Evolutionary conservation across 2,329 filamentous ascomycete genomes (phyloP).

Genomic region (Trichoderma oligosporum): DNA sequence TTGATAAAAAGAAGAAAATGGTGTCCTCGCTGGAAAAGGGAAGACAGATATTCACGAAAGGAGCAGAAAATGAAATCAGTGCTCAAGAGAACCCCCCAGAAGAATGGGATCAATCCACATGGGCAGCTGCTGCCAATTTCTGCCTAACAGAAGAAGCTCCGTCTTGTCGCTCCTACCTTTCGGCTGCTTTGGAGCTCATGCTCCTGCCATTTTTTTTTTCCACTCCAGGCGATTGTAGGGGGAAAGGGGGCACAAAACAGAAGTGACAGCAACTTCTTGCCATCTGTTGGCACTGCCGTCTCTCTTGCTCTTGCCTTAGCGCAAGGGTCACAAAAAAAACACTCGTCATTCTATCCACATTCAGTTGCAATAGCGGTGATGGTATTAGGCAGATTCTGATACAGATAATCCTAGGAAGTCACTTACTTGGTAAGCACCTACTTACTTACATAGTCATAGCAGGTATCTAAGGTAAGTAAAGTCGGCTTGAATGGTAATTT

Average conservation of each 20-base stretch:
- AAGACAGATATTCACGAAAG: background rate
- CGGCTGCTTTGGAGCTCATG: background rate
- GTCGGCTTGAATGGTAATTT: background rate
- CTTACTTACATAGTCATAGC: too few species aligned
- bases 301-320: background rate
- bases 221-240: background rate
- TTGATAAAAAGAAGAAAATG: background rate
- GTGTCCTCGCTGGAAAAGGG: background rate
- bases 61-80: too few species aligned
- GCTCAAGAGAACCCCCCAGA: background rate
- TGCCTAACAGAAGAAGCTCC: background rate
- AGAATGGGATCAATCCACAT: background rate
- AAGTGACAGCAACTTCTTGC: background rate
- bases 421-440: too few species aligned
- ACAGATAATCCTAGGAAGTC: background rate
- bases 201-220: background rate
- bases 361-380: too few species aligned
- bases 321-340: background rate
- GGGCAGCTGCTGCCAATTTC: constrained; percentile 12
- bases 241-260: background rate
- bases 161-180: background rate
- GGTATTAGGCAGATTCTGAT: background rate
- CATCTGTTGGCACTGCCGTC: constrained; percentile 9
- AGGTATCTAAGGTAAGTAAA: background rate
- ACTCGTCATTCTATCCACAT: background rate